phyloP scores from a whole-genome alignment of 2,329 filamentous ascomycete species.

The Neopestalotiopsis sp. region DNA sequence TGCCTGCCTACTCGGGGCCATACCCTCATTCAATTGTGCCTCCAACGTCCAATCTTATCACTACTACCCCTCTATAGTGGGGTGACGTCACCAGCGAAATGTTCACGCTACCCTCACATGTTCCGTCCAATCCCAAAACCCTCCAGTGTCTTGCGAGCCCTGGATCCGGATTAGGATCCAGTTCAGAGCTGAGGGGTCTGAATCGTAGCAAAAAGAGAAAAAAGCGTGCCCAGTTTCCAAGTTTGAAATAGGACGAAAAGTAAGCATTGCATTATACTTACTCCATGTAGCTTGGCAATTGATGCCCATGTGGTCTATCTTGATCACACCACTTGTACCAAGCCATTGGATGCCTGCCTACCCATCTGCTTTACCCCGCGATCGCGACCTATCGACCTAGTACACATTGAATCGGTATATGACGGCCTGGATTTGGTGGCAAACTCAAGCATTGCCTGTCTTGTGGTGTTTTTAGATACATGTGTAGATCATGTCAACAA shows the following conservation, averaged over 20 bases:
- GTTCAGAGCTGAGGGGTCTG: background rate
- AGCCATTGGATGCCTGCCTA: background rate
- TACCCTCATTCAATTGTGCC: background rate
- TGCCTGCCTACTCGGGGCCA: too few relatives aligned
- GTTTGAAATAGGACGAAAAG: background rate
- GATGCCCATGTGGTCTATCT: background rate
- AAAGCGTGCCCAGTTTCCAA: conserved; percentile 7
- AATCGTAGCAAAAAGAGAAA: background rate
- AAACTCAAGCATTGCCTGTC: background rate
- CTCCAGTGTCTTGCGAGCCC: too few relatives aligned
- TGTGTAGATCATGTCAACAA: background rate
- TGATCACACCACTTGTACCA: background rate
- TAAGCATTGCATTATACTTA: background rate
- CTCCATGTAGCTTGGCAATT: background rate
- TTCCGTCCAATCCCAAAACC: background rate
- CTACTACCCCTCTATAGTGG: conserved; percentile 1
- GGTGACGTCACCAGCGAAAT: background rate
- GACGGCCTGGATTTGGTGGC: background rate
- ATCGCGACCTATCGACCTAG: too few relatives aligned
- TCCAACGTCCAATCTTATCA: background rate
- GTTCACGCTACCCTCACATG: background rate
- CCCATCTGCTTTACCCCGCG: too few relatives aligned
- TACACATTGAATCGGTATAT: too few relatives aligned
- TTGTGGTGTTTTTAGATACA: background rate
- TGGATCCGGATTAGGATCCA: too few relatives aligned